phyloP scores from a whole-genome alignment of 192 early-diverging fungal species.

The Gigaspora rosea region DNA sequence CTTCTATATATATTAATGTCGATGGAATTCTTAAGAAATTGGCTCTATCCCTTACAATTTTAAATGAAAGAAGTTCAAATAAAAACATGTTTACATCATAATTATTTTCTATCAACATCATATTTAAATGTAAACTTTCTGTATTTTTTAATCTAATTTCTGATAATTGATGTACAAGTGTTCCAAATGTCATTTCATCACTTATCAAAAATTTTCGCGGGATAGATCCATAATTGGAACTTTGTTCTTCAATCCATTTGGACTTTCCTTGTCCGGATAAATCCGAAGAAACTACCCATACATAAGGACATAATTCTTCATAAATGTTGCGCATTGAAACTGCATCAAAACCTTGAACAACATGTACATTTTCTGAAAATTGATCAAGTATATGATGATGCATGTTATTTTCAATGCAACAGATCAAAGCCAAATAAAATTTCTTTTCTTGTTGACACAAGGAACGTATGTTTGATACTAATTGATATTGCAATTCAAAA shows the following conservation, averaged over 20 bases:
- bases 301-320: constrained; percentile 17
- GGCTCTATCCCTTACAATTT: constrained; percentile 5
- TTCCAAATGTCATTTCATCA: neutral
- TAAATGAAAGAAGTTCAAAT: constrained; percentile 15
- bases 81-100: constrained; percentile 25
- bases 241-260: constrained; percentile 15
- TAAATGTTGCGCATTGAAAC: constrained; percentile 16
- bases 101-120: constrained; percentile 1
- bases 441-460: neutral
- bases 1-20: constrained; percentile 12
- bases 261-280: constrained; percentile 24
- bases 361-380: constrained; percentile 21
- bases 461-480: constrained; percentile 14
- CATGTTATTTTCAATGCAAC: constrained; percentile 15
- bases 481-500: constrained; percentile 26
- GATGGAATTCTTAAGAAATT: constrained; percentile 14
- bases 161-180: neutral
- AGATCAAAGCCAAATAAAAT: constrained; percentile 28
- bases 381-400: constrained; percentile 27
- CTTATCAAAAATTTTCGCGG: constrained; percentile 6
- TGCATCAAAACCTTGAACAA: neutral
- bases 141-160: neutral
- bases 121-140: constrained; percentile 27
- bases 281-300: constrained; percentile 10
- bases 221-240: neutral